These are phyloP conservation scores for Malassezia pachydermatis DNA, from an alignment of 1,284 basidiomycete genomes.

Conservation along the genomic window DNA sequence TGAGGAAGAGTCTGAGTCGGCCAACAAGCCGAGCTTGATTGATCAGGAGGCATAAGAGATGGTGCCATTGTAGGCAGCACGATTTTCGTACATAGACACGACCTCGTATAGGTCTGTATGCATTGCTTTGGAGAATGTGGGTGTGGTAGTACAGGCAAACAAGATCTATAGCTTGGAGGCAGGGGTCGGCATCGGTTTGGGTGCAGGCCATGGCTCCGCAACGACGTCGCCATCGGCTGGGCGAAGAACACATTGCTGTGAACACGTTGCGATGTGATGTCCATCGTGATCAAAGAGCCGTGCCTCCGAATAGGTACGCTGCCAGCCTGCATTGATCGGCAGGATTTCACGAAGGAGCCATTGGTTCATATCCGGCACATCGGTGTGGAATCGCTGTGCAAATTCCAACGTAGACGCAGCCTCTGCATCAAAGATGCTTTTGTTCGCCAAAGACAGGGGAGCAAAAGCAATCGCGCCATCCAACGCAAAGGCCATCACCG, in stretches of 20 bases:
- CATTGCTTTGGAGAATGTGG: too few relatives aligned
- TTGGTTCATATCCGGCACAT: conserved; percentile 23
- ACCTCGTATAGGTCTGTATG: not conserved
- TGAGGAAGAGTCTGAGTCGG: conserved; percentile 18
- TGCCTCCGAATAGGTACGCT: conserved; percentile 29
- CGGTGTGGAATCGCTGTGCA: conserved; percentile 32
- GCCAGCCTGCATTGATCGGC: conserved; percentile 22
- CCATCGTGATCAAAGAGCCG: conserved; percentile 21
- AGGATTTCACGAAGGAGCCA: conserved; percentile 31
- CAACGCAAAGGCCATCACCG: conserved; percentile 23
- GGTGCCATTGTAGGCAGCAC: too few relatives aligned
- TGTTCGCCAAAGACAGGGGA: conserved; percentile 32
- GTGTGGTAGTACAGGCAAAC: too few relatives aligned
- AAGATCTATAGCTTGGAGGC: too few relatives aligned
- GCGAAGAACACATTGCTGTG: conserved; percentile 26
- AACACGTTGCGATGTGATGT: conserved; percentile 23
- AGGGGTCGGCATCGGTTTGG: too few relatives aligned
- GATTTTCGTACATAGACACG: conserved; percentile 1
- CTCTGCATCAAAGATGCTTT: conserved; percentile 21
- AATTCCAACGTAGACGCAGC: conserved; percentile 34
- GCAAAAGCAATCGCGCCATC: conserved; percentile 37
- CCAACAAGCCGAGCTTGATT: conserved; percentile 23
- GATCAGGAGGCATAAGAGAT: conserved; percentile 16
- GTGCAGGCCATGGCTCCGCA: not conserved
- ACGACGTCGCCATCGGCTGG: conserved; percentile 7